Evolutionary conservation across 306 rosid genomes (phyloP), one percentile per base, ranked within the genome.

Genomic region (Prunus dulcis): DNA sequence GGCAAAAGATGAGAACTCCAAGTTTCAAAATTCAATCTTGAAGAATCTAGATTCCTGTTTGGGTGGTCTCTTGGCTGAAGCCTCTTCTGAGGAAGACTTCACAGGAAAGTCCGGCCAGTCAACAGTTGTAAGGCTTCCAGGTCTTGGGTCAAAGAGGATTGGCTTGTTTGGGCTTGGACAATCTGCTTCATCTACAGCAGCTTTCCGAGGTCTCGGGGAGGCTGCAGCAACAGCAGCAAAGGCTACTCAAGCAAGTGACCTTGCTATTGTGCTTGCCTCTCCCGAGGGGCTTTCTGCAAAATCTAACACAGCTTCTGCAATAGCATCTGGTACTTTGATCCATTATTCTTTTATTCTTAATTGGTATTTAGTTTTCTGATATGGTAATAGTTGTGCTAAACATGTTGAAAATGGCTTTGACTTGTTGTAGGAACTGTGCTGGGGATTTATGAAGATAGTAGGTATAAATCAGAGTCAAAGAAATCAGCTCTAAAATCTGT

Each of bases 121-220:
- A 3, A 89, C 87, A 0, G 80, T 96, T 80, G 87, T 91, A 74
- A 91, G 98, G 82, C 86, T 87, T 56, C 73, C 91, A 0, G 98
- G 99, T 62, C 93, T 91, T 52, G 93, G 93, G 25, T 85, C 86
- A 1, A 96, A 92, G 87, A 91, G 99, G 86, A 84, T 96, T 71
- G 88, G 97, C 41, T 85, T 96, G 86, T 88, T 96, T 79, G 98
- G 99, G 60, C 97, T 96, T 65, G 98, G 98, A 75, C 90, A 87
- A 71, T 87, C 91, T 73, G 85, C 86, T 81, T 82, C 87, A 23
- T 85, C 83, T 52, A 58, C 88, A 3, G 77, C 89, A 32, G 82
- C 87, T 50, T 92, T 87, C 62, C 82, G 73, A 83, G 82, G 91
- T 69, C 82, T 96, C 15, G 99, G 98, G 0, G 98, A 92, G 90